A percentile compares a stretch with the other conserved stretches of the same genome.
Conservation (phyloP, 1,284 basidiomycete species). For the Pterulicium gracile region DNA sequence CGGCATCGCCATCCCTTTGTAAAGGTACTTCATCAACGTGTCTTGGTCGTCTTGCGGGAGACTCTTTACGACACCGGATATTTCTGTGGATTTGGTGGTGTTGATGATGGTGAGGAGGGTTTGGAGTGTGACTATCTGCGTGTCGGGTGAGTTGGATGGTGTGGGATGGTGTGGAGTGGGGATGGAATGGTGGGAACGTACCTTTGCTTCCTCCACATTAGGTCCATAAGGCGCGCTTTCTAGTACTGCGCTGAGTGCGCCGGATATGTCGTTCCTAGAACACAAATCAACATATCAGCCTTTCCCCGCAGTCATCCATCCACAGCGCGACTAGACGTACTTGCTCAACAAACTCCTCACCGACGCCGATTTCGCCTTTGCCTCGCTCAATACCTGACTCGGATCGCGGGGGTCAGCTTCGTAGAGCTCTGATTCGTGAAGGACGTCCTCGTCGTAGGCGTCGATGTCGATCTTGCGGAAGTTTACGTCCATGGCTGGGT, state of each 20-base stretch:
- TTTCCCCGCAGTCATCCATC: too few relatives aligned
- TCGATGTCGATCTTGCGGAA: conserved; percentile 96
- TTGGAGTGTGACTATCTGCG: conserved; percentile 67
- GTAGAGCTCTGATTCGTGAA: conserved; percentile 80
- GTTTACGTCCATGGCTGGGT: conserved; percentile 61
- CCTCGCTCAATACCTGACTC: conserved; percentile 42
- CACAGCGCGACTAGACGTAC: not conserved
- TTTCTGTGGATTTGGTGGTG: conserved; percentile 88
- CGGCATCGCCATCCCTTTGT: conserved; percentile 89
- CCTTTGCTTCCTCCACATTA: conserved; percentile 83
- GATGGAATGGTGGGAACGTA: conserved; percentile 23
- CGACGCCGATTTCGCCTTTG: not conserved
- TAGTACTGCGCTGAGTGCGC: conserved; percentile 62
- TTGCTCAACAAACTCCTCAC: conserved; percentile 2
- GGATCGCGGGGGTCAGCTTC: conserved; percentile 80
- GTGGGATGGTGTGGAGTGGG: not conserved
- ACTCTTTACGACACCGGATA: conserved; percentile 64
- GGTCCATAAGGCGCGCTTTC: conserved; percentile 79
- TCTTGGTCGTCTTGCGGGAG: conserved; percentile 81
- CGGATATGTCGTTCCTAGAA: conserved; percentile 55
- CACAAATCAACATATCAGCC: not conserved
- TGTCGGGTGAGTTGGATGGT: not conserved
- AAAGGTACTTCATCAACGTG: conserved; percentile 95
- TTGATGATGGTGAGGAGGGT: conserved; percentile 90
- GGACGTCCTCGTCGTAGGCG: conserved; percentile 83